These are phyloP conservation scores for Cutaneotrichosporon daszewskae DNA, from an alignment of 1,284 basidiomycete genomes.

Conservation along the genomic window DNA sequence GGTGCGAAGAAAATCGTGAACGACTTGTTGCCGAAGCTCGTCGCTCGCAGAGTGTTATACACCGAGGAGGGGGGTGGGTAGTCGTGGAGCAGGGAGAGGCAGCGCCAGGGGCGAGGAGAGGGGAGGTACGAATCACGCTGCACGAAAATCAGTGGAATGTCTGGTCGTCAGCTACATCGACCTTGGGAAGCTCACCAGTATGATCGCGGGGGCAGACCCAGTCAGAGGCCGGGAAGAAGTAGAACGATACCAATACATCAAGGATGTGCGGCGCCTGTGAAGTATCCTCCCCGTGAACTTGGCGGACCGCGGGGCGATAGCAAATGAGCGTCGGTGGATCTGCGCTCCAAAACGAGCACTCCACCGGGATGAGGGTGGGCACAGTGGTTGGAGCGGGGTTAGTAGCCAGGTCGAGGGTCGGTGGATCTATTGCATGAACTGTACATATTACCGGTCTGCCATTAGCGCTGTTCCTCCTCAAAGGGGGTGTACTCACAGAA, in stretches of 20 bases:
- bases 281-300: conserved; percentile 18
- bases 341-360: conserved; percentile 19
- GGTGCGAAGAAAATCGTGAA: conserved; percentile 21
- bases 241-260: conserved; percentile 4
- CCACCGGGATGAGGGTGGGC: conserved; percentile 22
- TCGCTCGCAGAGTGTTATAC: conserved; percentile 22
- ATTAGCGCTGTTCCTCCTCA: conserved; percentile 4
- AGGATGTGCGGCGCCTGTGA: conserved; percentile 24
- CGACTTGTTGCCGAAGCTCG: conserved; percentile 12
- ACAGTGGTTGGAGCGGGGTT: conserved; percentile 3
- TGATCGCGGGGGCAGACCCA: background rate
- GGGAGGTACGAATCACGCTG: background rate
- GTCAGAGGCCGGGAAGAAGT: background rate
- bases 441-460: conserved; percentile 32
- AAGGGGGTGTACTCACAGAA: conserved; percentile 64
- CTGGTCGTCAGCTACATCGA: conserved; percentile 3
- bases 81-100: background rate
- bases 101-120: background rate
- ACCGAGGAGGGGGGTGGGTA: conserved; percentile 6
- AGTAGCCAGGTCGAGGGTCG: background rate
- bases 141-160: background rate
- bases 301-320: conserved; percentile 18
- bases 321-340: conserved; percentile 21
- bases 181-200: background rate
- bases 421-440: conserved; percentile 15